These are phyloP conservation scores for Lipomyces sp. DNA, from an alignment of 805 yeast species.

Conservation along the genomic window DNA sequence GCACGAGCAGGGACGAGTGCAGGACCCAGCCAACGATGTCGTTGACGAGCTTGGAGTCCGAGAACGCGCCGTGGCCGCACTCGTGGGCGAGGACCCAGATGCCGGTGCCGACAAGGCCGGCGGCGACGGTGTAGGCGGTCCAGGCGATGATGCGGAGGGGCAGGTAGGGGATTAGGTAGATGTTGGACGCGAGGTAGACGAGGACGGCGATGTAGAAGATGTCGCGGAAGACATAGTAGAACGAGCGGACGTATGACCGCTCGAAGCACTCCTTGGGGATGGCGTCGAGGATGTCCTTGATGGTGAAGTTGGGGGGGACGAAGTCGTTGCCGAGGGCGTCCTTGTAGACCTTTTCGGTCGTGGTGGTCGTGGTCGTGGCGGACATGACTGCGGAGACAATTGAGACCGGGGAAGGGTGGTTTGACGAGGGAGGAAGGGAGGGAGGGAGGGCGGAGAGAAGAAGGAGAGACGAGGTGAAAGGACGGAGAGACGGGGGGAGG, in stretches of 20 bases:
- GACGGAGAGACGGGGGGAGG: too few species aligned
- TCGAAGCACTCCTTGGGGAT: constrained; percentile 76
- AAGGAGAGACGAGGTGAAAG: too few species aligned
- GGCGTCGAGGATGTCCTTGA: constrained; percentile 67
- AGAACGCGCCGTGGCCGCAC: constrained; percentile 87
- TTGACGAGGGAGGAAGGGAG: too few species aligned
- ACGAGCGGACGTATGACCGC: constrained; percentile 52
- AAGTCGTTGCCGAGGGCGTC: constrained; percentile 55
- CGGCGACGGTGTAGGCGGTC: constrained; percentile 51
- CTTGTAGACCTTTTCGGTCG: constrained; percentile 19
- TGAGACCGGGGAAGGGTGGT: too few species aligned
- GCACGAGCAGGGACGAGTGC: constrained; percentile 75
- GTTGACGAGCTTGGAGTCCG: constrained; percentile 67
- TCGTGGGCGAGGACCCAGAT: constrained; percentile 86
- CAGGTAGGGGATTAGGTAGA: constrained; percentile 49
- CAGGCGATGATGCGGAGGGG: constrained; percentile 55
- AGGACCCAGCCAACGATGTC: constrained; percentile 80
- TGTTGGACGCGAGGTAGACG: constrained; percentile 51
- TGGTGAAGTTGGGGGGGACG: constrained; percentile 69
- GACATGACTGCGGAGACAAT: not conserved
- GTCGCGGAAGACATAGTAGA: constrained; percentile 68
- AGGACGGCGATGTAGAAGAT: constrained; percentile 41
- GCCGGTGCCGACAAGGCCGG: constrained; percentile 72
- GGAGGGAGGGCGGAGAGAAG: too few species aligned
- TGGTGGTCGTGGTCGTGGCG: constrained; percentile 18